A percentile compares a stretch with the other conserved stretches of the same genome.
phyloP scores from a whole-genome alignment of 139 green algal genomes.

The Closterium sp. region DNA sequence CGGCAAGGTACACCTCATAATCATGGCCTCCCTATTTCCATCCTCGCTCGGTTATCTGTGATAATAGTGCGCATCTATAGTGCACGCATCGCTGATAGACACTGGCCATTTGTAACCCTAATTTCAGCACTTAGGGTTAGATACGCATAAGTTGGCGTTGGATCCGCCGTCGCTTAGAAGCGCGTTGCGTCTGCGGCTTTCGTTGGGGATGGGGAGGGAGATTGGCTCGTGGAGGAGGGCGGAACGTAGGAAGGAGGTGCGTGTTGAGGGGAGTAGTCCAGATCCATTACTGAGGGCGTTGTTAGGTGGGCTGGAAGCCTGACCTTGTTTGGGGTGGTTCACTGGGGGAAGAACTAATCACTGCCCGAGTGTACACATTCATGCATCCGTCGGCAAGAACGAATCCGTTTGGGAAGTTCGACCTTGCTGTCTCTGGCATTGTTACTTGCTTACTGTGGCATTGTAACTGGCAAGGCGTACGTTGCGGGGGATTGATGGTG shows the following conservation, averaged over 20 bases:
- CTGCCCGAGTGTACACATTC: not conserved
- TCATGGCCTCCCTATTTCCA: not conserved
- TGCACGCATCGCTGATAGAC: not conserved
- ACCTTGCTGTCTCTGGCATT: too few species aligned
- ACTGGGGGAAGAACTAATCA: not conserved
- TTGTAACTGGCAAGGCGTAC: not conserved
- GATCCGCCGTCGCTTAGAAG: not conserved
- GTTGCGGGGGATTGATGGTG: not conserved
- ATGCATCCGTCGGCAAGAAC: too few species aligned
- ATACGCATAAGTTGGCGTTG: not conserved
- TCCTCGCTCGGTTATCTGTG: not conserved
- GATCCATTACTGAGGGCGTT: not conserved
- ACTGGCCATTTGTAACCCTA: not conserved
- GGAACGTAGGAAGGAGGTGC: not conserved
- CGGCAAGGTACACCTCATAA: conserved; percentile 22
- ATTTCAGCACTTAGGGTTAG: not conserved
- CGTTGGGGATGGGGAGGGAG: not conserved
- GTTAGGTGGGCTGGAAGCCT: too few species aligned
- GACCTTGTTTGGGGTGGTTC: not conserved
- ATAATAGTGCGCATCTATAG: not conserved
- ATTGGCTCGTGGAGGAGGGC: not conserved
- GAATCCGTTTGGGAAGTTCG: too few species aligned
- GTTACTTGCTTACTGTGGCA: not conserved
- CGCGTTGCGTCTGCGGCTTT: not conserved
- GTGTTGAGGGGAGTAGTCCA: not conserved